These are phyloP conservation scores for Chrysosphaeria jannelii DNA, from an alignment of 2,329 filamentous ascomycete species.

Conservation along the genomic window DNA sequence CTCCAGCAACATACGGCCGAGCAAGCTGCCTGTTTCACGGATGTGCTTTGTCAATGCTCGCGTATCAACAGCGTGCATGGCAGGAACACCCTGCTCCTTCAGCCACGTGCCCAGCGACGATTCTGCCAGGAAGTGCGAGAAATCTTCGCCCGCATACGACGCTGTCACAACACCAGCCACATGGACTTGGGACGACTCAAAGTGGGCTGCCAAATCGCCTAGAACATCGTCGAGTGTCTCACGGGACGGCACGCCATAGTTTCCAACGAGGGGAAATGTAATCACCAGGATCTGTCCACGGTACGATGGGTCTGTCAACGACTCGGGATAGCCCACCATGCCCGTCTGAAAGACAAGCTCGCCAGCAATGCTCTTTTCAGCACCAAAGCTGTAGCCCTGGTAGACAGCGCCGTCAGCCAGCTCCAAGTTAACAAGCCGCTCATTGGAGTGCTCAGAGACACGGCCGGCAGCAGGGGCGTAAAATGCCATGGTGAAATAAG, in stretches of 20 bases:
- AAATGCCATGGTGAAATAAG: slow-evolving; percentile 8
- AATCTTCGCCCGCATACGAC: slow-evolving; percentile 81
- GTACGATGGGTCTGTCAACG: slow-evolving; percentile 64
- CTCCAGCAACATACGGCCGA: slow-evolving; percentile 62
- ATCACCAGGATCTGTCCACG: slow-evolving; percentile 85
- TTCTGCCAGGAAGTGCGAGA: slow-evolving; percentile 71
- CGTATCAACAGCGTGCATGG: slow-evolving; percentile 87
- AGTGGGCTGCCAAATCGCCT: slow-evolving; percentile 64
- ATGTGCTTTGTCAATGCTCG: slow-evolving; percentile 83
- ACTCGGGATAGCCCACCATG: slow-evolving; percentile 97
- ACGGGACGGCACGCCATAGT: slow-evolving; percentile 84
- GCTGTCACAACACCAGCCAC: slow-evolving; percentile 75
- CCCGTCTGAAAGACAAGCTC: slow-evolving; percentile 98
- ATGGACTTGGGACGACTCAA: slow-evolving; percentile 80
- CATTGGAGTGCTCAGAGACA: slow-evolving; percentile 17
- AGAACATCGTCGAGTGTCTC: slow-evolving; percentile 64
- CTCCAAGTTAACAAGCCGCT: slow-evolving; percentile 56
- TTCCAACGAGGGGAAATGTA: slow-evolving; percentile 83
- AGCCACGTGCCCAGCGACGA: slow-evolving; percentile 87
- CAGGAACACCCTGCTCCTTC: slow-evolving; percentile 81
- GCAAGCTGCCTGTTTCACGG: slow-evolving; percentile 80
- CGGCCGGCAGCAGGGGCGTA: slow-evolving; percentile 32
- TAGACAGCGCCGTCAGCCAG: slow-evolving; percentile 74
- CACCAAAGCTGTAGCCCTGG: slow-evolving; percentile 90
- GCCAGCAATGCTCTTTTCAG: slow-evolving; percentile 75